These are phyloP conservation scores for Hyaloscypha bicolor DNA, from an alignment of 495 filamentous ascomycete genomes.

Conservation along the genomic window DNA sequence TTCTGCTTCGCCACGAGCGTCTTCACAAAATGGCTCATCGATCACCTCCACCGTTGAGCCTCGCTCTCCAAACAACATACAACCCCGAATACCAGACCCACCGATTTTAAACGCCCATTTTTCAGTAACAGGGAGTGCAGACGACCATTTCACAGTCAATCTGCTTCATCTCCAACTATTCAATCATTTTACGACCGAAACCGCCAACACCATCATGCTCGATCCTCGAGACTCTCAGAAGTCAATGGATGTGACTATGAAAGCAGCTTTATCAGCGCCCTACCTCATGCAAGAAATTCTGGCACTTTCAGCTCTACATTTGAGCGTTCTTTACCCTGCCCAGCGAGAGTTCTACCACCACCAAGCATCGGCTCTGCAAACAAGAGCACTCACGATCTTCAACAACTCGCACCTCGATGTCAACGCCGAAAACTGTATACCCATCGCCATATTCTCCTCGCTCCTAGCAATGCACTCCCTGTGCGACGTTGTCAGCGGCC, in stretches of 20 bases:
- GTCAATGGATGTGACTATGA: neutral
- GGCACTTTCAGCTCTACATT: neutral
- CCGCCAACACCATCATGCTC: neutral
- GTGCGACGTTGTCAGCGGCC: neutral
- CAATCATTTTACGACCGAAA: neutral
- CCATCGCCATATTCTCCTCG: neutral
- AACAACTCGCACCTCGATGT: neutral
- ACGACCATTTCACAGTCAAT: neutral
- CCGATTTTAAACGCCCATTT: neutral
- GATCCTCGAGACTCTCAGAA: neutral
- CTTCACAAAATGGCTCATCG: neutral
- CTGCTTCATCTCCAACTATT: neutral
- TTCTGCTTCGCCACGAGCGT: neutral
- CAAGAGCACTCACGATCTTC: neutral
- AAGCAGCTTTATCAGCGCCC: neutral
- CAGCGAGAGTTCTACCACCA: neutral
- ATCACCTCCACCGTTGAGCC: neutral
- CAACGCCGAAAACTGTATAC: neutral
- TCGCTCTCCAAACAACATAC: neutral
- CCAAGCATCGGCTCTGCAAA: neutral
- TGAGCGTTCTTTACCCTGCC: neutral
- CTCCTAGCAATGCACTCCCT: neutral
- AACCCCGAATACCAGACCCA: neutral
- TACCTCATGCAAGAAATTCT: constrained; percentile 3
- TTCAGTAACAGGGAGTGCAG: neutral